Evolutionary conservation across 202 grass and related monocot genomes (phyloP).

Genomic region (Schoenoplectus triqueter): DNA sequence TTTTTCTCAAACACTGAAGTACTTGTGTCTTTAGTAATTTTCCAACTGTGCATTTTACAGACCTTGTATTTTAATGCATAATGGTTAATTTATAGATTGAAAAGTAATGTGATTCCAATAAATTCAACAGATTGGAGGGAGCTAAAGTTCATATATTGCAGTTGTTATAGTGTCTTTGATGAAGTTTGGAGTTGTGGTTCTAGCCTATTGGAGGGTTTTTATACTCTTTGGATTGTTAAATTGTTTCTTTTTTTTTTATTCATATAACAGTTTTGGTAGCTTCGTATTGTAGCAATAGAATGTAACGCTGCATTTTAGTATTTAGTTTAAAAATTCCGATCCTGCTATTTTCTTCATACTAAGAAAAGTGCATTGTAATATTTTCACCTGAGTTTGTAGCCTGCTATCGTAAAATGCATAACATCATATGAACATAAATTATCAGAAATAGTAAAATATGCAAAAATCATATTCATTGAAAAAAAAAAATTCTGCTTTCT

Average conservation of each 20-base stretch:
- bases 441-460: not conserved
- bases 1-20: not conserved
- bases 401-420: not conserved
- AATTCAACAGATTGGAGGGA: conserved; percentile 7
- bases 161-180: conserved; percentile 25
- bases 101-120: not conserved
- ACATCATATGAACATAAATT: conserved; percentile 1
- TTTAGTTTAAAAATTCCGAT: not conserved
- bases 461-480: not conserved
- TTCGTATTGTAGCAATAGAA: not conserved
- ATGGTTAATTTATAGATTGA: conserved; percentile 5
- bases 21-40: conserved; percentile 1
- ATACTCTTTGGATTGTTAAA: not conserved
- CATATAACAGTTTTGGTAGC: conserved; percentile 23
- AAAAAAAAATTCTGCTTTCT: conserved; percentile 8
- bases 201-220: conserved; percentile 7
- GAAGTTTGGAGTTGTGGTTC: conserved; percentile 19
- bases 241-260: conserved; percentile 6
- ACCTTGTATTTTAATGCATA: not conserved
- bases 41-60: not conserved
- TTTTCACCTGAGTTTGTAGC: not conserved
- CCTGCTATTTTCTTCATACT: too few relatives aligned
- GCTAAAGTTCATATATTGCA: conserved; percentile 12
- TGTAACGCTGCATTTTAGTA: not conserved
- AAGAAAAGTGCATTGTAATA: not conserved